Conservation (phyloP, 305 asterid genomes). For the Rubia balearica region DNA sequence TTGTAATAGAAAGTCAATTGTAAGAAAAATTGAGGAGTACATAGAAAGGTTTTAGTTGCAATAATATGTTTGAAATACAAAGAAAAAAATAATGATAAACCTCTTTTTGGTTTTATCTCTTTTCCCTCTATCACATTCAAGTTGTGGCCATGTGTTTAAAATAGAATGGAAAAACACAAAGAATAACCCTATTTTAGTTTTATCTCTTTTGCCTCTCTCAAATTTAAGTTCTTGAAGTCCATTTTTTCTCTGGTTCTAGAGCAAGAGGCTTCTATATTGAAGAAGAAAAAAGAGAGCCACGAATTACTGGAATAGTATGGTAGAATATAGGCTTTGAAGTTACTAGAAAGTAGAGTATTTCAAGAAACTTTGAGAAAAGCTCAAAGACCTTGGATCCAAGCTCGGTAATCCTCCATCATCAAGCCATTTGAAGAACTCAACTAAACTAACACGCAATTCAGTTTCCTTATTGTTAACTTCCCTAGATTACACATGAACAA, state of each 20-base stretch:
- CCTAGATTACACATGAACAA: too few relatives aligned
- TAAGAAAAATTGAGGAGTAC: too few relatives aligned
- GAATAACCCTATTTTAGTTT: background rate
- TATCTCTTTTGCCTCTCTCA: background rate
- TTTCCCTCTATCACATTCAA: too few relatives aligned
- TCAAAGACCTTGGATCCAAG: conserved; percentile 78
- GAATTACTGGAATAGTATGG: background rate
- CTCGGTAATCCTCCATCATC: conserved; percentile 62
- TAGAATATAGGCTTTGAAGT: background rate
- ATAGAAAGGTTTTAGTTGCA: too few relatives aligned
- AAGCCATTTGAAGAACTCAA: conserved; percentile 82
- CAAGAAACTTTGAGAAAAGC: conserved; percentile 66
- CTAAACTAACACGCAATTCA: too few relatives aligned
- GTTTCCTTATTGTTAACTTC: too few relatives aligned
- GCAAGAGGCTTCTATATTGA: background rate
- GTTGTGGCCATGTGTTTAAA: conserved; percentile 11
- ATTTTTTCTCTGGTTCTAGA: background rate
- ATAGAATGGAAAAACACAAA: background rate
- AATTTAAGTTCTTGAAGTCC: background rate
- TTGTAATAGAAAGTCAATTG: too few relatives aligned
- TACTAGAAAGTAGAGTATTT: conserved; percentile 3
- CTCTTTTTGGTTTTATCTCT: too few relatives aligned
- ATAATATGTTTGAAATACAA: too few relatives aligned
- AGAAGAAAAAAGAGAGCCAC: too few relatives aligned
- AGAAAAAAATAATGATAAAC: too few relatives aligned